A percentile compares a stretch with the other conserved stretches of the same genome.
phyloP scores from a whole-genome alignment of 345 rosid species.

The Eucalyptus curtisii region DNA sequence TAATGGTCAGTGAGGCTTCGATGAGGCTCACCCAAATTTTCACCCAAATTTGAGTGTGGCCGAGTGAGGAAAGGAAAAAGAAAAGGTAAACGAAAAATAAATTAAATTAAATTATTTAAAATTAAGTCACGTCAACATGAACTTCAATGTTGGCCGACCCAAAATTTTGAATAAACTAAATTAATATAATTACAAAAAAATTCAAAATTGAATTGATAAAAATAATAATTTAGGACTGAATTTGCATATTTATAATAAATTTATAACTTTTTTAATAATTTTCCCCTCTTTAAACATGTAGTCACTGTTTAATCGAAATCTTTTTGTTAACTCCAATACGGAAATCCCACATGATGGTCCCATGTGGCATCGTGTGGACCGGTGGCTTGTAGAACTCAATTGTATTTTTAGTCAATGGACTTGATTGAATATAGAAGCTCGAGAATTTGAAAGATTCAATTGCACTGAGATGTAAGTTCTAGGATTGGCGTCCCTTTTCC shows the following conservation, averaged over 20 bases:
- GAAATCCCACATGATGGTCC: not conserved
- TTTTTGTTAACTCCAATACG: not conserved
- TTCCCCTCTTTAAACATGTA: too few relatives aligned
- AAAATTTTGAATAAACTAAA: too few relatives aligned
- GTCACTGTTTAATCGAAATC: accelerated
- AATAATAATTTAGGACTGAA: too few relatives aligned
- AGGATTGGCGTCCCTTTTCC: not conserved
- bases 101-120: accelerated
- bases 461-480: not conserved
- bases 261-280: accelerated
- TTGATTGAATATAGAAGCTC: not conserved
- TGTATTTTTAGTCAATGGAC: not conserved
- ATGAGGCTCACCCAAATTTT: too few relatives aligned
- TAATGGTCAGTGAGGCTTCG: too few relatives aligned
- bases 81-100: too few relatives aligned
- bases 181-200: accelerated
- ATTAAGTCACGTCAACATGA: accelerated
- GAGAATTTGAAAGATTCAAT: not conserved
- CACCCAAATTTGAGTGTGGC: too few relatives aligned
- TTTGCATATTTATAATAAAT: accelerated
- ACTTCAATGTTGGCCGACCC: accelerated
- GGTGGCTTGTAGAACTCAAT: not conserved
- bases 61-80: accelerated
- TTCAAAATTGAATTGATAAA: too few relatives aligned
- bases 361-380: not conserved